Evolutionary conservation across 2,329 filamentous ascomycete species (phyloP), one percentile per base, ranked within the genome.

Genomic region (Diaporthe ilicicola): DNA sequence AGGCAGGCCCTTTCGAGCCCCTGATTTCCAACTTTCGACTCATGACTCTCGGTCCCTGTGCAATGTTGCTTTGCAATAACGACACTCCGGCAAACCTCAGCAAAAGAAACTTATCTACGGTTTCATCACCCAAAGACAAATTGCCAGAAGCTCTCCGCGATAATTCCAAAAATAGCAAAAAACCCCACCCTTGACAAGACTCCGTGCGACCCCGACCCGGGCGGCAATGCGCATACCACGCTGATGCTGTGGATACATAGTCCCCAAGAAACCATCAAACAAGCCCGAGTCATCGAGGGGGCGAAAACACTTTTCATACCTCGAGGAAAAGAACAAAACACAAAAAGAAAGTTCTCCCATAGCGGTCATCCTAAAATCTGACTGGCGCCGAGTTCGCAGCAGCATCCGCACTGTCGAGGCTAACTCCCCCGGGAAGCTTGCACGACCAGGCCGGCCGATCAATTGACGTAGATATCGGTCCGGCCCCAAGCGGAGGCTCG

Each of bases 191-290:
- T 24, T 8, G 34, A 48, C 48, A 39, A 67, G 29, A n/a, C 48
- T 39, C 53, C 29, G 53, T 59, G 66, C 24, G 12, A 68, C 53
- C 66, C 53, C 6, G 39, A 39, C 37, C 5, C 66, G n/a, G n/a
- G n/a, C n/a, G 66, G 66, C 66, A 68, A 53, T 68, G 66, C 66
- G 6, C 42, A 46, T 34, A 29, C 51, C 51, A 32, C 51, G 24
- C 65, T 67, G 50, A 37, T 68, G 53, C 66, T 17, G 24, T 39
- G 53, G 42, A 50, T 50, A 61, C 12, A 42, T 59, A 44, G 55
- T 59, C 54, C 15, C 10, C 44, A 12, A 29, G 13, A 32, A 34
- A 34, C 32, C 32, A 34, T 34, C 9, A 39, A 39, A 10, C 3
- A 39, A 39, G 8, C 10, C 37, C 37, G 37, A 39, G 37, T 39